Evolutionary conservation across 768 basidiomycete genomes (phyloP), one percentile per base, ranked within the genome.

Genomic region (Daedaleopsis nitida): DNA sequence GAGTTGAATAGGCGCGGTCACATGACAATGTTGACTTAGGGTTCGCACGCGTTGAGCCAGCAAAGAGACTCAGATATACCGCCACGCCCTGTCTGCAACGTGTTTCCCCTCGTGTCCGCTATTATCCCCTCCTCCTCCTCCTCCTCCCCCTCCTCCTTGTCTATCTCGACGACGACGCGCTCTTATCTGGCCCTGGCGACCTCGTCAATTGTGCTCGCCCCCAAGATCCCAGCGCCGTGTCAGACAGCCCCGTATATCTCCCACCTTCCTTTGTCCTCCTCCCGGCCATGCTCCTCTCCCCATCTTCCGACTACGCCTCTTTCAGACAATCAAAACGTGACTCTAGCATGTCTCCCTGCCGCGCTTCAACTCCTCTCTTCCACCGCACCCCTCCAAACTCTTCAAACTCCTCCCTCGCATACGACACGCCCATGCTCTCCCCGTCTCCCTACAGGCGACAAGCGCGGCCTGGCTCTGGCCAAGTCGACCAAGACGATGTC

Each of bases 361-460:
- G 63, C 10, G 45, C 65, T 12, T 60, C 62, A 9, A 48, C 58
- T 14, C 48, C 62, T 38, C 54, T 70, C 70, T 52, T 64, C 70
- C 72, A 49, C 23, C 59, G 55, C 50, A 76, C 77, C 1, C 77
- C 78, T n/a, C 74, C 75, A 3, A 69, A 71, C 42, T 59, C 72
- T 48, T 57, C 68, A 43, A 49, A 67, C 54, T 66, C 70, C 23
- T 42, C 65, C 17, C 62, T 74, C 37, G 74, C 79, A 44, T 82
- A 77, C 66, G 82, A 83, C 66, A 81, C 83, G 35, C 82, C 86
- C 48, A 83, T 87, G 82, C 78, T 84, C 51, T 84, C 86, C 1
- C 85, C 88, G 21, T 89, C 88, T 6, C 86, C 86, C 12, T 78
- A 85, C 61, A 77, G 82, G 55, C 78, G 78, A 63, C 75, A 75